These are phyloP conservation scores for Xylaria telfairii DNA, from an alignment of 495 filamentous ascomycete species.

Conservation along the genomic window DNA sequence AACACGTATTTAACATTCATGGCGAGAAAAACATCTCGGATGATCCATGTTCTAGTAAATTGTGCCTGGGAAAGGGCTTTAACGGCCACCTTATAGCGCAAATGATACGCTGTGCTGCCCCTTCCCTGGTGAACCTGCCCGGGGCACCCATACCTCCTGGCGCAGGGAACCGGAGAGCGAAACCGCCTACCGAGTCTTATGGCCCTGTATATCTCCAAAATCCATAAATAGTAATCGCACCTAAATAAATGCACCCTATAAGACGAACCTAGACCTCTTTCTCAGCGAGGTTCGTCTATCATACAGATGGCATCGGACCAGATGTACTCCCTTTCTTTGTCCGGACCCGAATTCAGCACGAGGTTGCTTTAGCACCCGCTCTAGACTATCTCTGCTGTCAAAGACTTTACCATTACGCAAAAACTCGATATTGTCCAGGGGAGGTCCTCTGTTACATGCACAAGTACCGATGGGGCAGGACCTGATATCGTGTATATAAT, in stretches of 20 bases:
- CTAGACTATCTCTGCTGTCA: neutral
- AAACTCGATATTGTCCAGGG: too few species aligned
- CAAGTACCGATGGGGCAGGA: too few species aligned
- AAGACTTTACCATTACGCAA: neutral
- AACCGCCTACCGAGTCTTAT: neutral
- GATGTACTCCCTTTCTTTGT: neutral
- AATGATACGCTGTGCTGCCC: too few species aligned
- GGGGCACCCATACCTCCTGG: neutral
- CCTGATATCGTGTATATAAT: too few species aligned
- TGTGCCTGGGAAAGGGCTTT: neutral
- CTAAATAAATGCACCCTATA: neutral
- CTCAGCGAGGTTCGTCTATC: neutral
- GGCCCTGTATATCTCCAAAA: neutral
- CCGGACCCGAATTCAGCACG: neutral
- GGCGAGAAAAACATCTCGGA: too few species aligned
- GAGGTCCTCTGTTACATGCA: too few species aligned
- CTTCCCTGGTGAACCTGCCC: too few species aligned
- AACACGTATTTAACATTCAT: constrained; percentile 3
- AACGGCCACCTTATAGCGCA: neutral
- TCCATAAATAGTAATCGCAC: neutral
- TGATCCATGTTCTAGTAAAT: neutral
- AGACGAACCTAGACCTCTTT: neutral
- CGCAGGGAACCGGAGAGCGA: neutral
- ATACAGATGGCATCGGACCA: neutral
- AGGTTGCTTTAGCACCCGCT: neutral